Percentiles rank a stretch among this genome's conserved stretches.
phyloP scores from a whole-genome alignment of 2,329 filamentous ascomycete species.

The Colletotrichum abscissum region DNA sequence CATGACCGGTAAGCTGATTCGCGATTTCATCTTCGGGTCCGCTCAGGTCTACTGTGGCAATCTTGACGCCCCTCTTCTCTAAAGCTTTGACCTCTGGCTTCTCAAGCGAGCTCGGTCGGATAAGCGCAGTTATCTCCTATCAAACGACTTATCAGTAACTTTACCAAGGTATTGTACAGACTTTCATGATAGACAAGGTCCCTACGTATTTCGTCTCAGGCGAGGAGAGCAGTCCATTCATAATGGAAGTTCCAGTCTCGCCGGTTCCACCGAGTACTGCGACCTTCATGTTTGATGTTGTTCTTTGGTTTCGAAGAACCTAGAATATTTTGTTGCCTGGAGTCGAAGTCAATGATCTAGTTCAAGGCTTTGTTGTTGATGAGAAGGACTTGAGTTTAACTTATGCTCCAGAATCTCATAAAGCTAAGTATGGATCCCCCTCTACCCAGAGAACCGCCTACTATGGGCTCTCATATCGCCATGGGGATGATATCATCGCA shows the following conservation, averaged over 20 bases:
- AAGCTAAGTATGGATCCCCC: background rate
- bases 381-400: background rate
- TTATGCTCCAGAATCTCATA: background rate
- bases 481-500: background rate
- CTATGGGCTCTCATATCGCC: background rate
- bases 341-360: background rate
- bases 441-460: background rate
- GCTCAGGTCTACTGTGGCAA: conserved; percentile 55
- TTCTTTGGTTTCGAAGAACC: background rate
- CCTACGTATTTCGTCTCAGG: conserved; percentile 30
- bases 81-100: conserved; percentile 57
- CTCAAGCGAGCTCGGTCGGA: conserved; percentile 56
- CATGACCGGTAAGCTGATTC: conserved; percentile 23
- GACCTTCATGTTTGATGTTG: conserved; percentile 40
- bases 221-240: conserved; percentile 48
- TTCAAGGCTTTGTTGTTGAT: background rate
- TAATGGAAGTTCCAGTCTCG: conserved; percentile 51
- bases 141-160: too few species aligned
- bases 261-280: conserved; percentile 55
- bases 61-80: conserved; percentile 52
- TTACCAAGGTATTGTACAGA: background rate
- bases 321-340: background rate
- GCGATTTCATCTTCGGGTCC: conserved; percentile 40
- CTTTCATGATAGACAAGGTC: background rate
- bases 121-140: conserved; percentile 60